phyloP scores from a whole-genome alignment of 108 stramenopile genomes.

The Parietichytrium sp. region DNA sequence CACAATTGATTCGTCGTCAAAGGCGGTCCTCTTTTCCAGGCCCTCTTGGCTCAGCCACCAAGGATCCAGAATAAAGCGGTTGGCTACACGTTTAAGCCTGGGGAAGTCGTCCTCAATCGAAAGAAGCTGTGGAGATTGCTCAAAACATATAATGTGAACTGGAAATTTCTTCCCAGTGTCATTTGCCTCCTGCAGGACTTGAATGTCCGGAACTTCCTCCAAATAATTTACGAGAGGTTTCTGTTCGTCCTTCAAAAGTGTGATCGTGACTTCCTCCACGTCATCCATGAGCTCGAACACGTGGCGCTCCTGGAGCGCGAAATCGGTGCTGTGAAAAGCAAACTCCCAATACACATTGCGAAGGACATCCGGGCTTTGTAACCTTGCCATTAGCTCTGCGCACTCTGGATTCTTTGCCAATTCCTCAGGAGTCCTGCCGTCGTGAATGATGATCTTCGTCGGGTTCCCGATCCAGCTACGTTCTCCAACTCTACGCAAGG shows the following conservation, averaged over 20 bases:
- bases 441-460: slow-evolving; percentile 16
- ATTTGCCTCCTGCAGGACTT: not conserved
- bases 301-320: not conserved
- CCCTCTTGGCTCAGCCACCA: not conserved
- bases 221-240: not conserved
- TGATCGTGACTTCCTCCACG: not conserved
- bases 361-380: not conserved
- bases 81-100: not conserved
- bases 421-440: not conserved
- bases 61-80: not conserved
- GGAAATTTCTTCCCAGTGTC: slow-evolving; percentile 2
- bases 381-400: not conserved
- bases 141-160: not conserved
- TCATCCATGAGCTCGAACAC: not conserved
- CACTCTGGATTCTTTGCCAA: not conserved
- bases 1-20: not conserved
- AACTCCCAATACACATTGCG: not conserved
- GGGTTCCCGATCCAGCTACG: not conserved
- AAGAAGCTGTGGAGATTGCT: not conserved
- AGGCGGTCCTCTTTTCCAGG: not conserved
- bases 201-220: not conserved
- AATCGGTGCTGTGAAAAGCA: not conserved
- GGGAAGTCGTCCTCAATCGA: not conserved
- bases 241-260: not conserved
- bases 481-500: not conserved